Base-by-base conservation (phyloP, 352 stramenopile species). In the Phytophthora citricola region DNA sequence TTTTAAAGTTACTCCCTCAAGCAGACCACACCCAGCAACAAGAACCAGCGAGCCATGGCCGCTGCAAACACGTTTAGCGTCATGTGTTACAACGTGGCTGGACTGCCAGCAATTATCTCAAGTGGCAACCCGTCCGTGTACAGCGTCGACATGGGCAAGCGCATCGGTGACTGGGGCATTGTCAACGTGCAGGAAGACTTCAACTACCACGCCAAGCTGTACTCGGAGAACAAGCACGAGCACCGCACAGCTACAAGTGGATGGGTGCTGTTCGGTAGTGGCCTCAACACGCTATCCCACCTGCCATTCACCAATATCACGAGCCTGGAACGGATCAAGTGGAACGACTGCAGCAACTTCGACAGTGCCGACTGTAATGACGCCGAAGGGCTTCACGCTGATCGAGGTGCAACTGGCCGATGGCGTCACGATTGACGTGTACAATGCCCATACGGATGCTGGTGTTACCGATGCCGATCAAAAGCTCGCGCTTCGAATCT, bases 331-430 rank as follows among this genome's bases (percentile, higher is more conserved):
- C 78, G 78, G 8, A 52, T 72, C 41, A 72, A 79, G 44, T 84
- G 78, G 78, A 63, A 31, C 24, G 72, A 64, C 17, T 87, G 76
- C 54, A 87, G 67, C 61, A 81, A 69, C 38, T 58, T 71, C 48
- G 73, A 87, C 3, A 67, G 71, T 14, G 67, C 68, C 20, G 75
- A 87, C 63, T 87, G 78, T 49, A 64, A 64, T 85, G 48, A 87
- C 78, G 4, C 78, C 78, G 10, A 87, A 87, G 65, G 78, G 78
- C 10, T 87, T 87, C 53, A 85, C 76, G 5, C 64, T 74, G 31
- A 39, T 79, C 32, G 63, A 73, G 31, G 56, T 87, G 34, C 63
- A 84, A 50, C 57, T 87, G 44, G 76, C 62, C 0, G 73, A 81
- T 14, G 78, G 78, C 29, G 71, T 81, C 26, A 68, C 52, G 3